Conservation (phyloP, 805 yeast genomes). For the Sporopachydermia lactativora region DNA sequence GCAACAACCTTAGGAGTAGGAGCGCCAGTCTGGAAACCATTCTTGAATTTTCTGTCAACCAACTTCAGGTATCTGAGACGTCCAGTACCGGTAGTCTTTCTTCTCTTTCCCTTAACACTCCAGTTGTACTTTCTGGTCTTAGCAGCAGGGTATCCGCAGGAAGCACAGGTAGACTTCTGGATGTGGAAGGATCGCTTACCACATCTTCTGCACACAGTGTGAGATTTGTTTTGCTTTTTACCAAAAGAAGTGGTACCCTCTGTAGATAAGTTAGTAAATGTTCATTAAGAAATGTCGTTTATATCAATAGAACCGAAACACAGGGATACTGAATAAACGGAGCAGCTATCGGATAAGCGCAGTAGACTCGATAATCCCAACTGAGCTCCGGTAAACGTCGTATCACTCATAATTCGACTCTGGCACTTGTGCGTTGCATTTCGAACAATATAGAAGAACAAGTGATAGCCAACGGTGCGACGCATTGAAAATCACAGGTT, state of each 20-base stretch:
- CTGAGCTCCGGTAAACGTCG: too few relatives aligned
- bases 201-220: constrained; percentile 97
- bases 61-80: constrained; percentile 97
- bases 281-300: constrained; percentile 3
- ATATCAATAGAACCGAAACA: too few relatives aligned
- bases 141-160: constrained; percentile 99
- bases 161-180: constrained; percentile 97
- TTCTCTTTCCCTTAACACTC: constrained; percentile 98
- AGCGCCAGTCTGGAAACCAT: constrained; percentile 92
- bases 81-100: constrained; percentile 99
- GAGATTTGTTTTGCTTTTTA: constrained; percentile 99
- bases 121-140: constrained; percentile 95
- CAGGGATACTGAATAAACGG: too few relatives aligned
- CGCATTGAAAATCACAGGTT: too few relatives aligned
- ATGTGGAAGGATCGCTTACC: constrained; percentile 98
- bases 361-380: too few relatives aligned
- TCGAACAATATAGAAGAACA: too few relatives aligned
- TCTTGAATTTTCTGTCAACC: constrained; percentile 96
- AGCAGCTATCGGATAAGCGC: too few relatives aligned
- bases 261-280: constrained; percentile 25
- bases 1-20: constrained; percentile 30
- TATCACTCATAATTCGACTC: too few relatives aligned
- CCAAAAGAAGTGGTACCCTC: constrained; percentile 99
- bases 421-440: too few relatives aligned
- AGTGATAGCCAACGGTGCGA: too few relatives aligned